Evolutionary conservation across 306 rosid genomes (phyloP).

Genomic region (Rosa rugosa): DNA sequence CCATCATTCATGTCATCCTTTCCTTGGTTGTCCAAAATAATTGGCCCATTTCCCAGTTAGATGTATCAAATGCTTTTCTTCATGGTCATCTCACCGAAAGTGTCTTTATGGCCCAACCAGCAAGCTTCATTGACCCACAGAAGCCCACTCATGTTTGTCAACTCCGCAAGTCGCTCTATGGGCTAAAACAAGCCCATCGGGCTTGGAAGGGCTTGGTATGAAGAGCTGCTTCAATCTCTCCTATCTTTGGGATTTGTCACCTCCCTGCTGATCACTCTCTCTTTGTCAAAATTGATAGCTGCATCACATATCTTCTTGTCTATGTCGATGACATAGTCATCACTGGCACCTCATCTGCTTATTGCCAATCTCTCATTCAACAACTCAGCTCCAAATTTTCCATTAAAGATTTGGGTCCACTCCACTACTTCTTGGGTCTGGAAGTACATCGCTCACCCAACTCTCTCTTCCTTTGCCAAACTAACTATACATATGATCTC

Average conservation of each 20-base stretch:
- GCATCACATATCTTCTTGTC: neutral
- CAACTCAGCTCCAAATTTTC: neutral
- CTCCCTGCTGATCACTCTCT: neutral
- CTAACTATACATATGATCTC: too few relatives aligned
- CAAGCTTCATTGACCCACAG: too few relatives aligned
- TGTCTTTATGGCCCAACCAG: too few relatives aligned
- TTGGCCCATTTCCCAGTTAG: too few relatives aligned
- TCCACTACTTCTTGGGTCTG: neutral
- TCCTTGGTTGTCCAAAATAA: neutral
- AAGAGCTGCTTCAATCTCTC: neutral
- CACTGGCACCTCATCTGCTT: neutral
- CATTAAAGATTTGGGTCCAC: neutral
- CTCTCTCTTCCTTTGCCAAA: too few relatives aligned
- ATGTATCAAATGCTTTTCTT: too few relatives aligned
- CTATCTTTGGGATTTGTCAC: neutral
- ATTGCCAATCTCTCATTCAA: neutral
- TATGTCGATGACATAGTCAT: conserved; percentile 7
- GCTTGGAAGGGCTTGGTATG: conserved; percentile 9
- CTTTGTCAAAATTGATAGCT: neutral
- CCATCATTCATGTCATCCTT: neutral
- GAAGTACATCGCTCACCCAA: neutral
- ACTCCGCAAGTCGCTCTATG: neutral
- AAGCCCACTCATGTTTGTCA: neutral
- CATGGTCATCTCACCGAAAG: too few relatives aligned
- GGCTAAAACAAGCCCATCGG: neutral